Evolutionary conservation across 2,329 filamentous ascomycete species (phyloP).

Genomic region (Exophiala calicioides): DNA sequence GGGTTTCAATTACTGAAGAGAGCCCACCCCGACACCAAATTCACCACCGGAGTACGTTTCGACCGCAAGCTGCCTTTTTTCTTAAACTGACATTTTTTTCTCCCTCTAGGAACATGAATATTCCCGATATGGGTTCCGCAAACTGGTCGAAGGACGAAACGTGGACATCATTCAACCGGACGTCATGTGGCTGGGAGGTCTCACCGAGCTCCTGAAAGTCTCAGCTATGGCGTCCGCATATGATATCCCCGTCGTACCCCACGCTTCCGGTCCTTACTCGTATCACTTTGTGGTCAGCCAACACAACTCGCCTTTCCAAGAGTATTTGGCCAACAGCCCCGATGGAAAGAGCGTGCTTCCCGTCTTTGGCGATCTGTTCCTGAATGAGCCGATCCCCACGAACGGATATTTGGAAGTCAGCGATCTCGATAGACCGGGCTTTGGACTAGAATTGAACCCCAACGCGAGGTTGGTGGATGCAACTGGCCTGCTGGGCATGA

Average conservation of each 20-base stretch:
- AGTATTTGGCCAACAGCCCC: conserved; percentile 90
- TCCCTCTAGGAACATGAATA: conserved; percentile 74
- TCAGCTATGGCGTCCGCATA: conserved; percentile 87
- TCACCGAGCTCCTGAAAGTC: conserved; percentile 90
- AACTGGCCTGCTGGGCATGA: conserved; percentile 69
- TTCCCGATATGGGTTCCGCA: conserved; percentile 90
- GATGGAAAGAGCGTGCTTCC: conserved; percentile 87
- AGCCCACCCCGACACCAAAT: conserved; percentile 85
- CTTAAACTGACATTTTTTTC: background rate
- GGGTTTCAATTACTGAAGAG: conserved; percentile 88
- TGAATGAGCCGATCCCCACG: conserved; percentile 84
- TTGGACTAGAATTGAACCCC: conserved; percentile 84
- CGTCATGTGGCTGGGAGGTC: conserved; percentile 94
- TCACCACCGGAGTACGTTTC: conserved; percentile 70
- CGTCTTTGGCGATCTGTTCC: conserved; percentile 87
- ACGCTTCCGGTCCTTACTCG: conserved; percentile 89
- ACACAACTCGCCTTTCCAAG: conserved; percentile 90
- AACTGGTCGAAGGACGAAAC: conserved; percentile 87
- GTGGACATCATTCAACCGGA: conserved; percentile 93
- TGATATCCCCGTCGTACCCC: conserved; percentile 92
- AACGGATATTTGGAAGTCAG: conserved; percentile 79
- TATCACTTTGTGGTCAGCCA: conserved; percentile 96
- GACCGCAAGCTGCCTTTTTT: background rate
- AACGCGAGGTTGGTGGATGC: conserved; percentile 77
- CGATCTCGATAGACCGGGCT: conserved; percentile 84